phyloP scores from a whole-genome alignment of 2,329 filamentous ascomycete genomes.

The Trichoderma harzianum region DNA sequence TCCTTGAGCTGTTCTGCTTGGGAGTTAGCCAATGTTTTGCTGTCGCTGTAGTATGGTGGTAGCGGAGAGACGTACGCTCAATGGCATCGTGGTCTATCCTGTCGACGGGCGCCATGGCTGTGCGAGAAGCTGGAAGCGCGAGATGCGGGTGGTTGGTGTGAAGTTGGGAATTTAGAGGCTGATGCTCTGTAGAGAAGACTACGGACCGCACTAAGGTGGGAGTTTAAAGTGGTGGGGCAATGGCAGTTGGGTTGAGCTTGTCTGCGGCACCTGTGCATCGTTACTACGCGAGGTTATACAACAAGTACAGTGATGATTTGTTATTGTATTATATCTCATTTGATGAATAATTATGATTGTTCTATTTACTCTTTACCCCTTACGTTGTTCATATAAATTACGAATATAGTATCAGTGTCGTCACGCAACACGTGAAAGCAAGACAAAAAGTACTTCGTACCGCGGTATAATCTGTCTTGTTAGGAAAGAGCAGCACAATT shows the following conservation, averaged over 20 bases:
- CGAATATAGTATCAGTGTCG: background rate
- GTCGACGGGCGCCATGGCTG: constrained; percentile 42
- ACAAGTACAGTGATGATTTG: background rate
- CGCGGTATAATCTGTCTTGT: background rate
- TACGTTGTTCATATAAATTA: background rate
- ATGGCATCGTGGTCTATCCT: constrained; percentile 37
- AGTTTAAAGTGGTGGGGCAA: background rate
- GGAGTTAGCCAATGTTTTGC: background rate
- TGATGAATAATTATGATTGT: background rate
- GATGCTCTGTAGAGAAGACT: background rate
- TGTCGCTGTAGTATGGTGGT: background rate
- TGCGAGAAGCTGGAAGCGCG: background rate
- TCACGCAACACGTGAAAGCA: background rate
- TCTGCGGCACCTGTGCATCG: background rate
- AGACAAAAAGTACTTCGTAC: background rate
- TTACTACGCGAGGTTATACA: background rate
- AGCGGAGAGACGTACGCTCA: constrained; percentile 34
- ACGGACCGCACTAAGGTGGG: background rate
- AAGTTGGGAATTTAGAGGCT: background rate
- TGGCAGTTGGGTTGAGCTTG: background rate
- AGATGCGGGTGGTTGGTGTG: background rate
- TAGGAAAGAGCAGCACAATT: background rate
- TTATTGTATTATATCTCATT: background rate
- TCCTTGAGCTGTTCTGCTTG: constrained; percentile 55
- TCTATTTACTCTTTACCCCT: background rate